A percentile compares a stretch with the other conserved stretches of the same genome.
phyloP scores from a whole-genome alignment of 306 rosid species.

The Medicago arabica region DNA sequence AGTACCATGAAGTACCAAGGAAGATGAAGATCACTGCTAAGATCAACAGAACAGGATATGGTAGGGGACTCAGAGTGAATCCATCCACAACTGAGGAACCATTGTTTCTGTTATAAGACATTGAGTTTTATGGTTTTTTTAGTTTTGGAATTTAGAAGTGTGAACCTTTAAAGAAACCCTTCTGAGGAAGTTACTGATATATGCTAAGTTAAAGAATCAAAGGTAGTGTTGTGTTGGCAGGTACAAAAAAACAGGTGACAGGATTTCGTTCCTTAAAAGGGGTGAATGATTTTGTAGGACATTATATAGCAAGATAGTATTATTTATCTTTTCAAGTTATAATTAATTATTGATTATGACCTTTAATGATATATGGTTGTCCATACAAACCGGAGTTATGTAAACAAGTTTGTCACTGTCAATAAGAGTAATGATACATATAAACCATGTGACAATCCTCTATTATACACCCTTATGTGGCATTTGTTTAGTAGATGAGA shows the following conservation, averaged over 20 bases:
- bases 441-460: too few relatives aligned
- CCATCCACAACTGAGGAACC: conserved; percentile 58
- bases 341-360: conserved; percentile 30
- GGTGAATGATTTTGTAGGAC: conserved; percentile 16
- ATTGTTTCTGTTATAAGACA: conserved; percentile 62
- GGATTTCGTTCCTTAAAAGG: conserved; percentile 21
- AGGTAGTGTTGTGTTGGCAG: conserved; percentile 4
- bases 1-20: conserved; percentile 71
- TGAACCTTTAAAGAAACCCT: background rate
- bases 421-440: too few relatives aligned
- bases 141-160: conserved; percentile 16
- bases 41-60: conserved; percentile 78
- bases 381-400: background rate
- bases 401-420: background rate
- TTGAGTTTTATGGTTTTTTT: conserved; percentile 28
- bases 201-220: background rate
- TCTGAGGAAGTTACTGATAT: background rate
- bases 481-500: too few relatives aligned
- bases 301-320: background rate
- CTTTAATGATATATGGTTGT: background rate
- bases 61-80: conserved; percentile 70
- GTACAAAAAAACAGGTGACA: conserved; percentile 30
- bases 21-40: conserved; percentile 64
- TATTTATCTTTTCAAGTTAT: background rate
- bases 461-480: too few relatives aligned